Base-by-base conservation (phyloP, 805 yeast species). In the Candida yuanshanica region DNA sequence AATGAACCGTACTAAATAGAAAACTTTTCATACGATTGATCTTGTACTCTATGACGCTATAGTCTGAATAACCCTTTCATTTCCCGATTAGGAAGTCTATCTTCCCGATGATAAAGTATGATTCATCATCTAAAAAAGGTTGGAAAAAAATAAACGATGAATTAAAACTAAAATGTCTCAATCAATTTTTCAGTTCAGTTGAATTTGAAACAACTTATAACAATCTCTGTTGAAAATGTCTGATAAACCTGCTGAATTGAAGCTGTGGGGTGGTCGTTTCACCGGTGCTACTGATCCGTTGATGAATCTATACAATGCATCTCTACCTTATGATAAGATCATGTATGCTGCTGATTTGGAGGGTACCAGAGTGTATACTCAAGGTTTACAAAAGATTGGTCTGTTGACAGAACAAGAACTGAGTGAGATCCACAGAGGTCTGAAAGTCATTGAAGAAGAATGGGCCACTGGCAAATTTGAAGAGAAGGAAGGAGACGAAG, bases 251-350 rank as follows among this genome's bases (percentile, higher is more conserved):
- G 58, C 81, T 22, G 89, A 83, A 65, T 72, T 70, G 54, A 90
- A 81, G 63, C 71, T 91, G 50, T 91, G 99, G 99, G 99, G 99
- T 56, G 99, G 98, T 56, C 79, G 99, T 65, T 91, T 91, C 68
- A 91, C 97, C 46, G 98, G 95, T 36, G 91, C 91, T 48, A 81
- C 95, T 22, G 99, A 93, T 56, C 99, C 99, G 4, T 70, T 93
- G 58, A 93, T 93, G 99, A 95, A 93, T 60, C 72, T 91, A 39
- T 93, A 95, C 72, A 93, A 93, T 66, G 96, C 97, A 2, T 91
- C 98, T 1, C 69, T 93, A 50, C 98, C 99, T 2, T 93, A 93
- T 58, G 99, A 93, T 64, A 75, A 91, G 68, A 82, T 76, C 58
- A 93, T 93, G 98, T 93, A 83, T 67, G 81, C 78, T 35, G 98